Evolutionary conservation across 345 rosid species (phyloP).

Genomic region (Lumnitzera racemosa): DNA sequence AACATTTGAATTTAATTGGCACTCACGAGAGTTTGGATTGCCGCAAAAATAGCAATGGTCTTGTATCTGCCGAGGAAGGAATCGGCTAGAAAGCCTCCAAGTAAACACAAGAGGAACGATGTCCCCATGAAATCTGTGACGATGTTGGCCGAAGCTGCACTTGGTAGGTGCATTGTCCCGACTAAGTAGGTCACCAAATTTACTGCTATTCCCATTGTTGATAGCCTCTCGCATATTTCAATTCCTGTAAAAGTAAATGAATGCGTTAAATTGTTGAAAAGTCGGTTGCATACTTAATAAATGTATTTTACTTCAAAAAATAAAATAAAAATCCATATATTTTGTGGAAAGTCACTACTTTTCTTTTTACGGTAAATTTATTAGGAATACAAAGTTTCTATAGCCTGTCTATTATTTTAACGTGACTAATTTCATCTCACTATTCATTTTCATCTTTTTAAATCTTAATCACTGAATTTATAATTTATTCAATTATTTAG

Average conservation of each 20-base stretch:
- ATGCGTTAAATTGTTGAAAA: too few relatives aligned
- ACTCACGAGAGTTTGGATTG: conserved; percentile 52
- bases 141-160: conserved; percentile 50
- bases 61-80: conserved; percentile 50
- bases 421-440: too few relatives aligned
- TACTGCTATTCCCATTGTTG: conserved; percentile 62
- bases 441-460: too few relatives aligned
- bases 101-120: conserved; percentile 46
- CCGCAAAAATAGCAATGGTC: conserved; percentile 68
- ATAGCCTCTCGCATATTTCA: conserved; percentile 57
- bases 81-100: conserved; percentile 68
- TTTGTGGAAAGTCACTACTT: too few relatives aligned
- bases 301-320: too few relatives aligned
- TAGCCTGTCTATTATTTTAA: too few relatives aligned
- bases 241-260: conserved; percentile 23
- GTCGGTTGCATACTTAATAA: too few relatives aligned
- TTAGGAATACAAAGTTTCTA: too few relatives aligned
- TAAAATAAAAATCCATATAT: too few relatives aligned
- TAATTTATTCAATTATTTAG: too few relatives aligned
- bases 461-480: too few relatives aligned
- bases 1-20: not conserved
- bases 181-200: conserved; percentile 54
- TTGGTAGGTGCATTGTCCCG: conserved; percentile 54
- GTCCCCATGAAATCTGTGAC: conserved; percentile 71
- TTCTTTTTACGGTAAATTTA: too few relatives aligned